Evolutionary conservation across 352 stramenopile genomes (phyloP), one percentile per base, ranked within the genome.

Genomic region (Phytophthora foliorum): DNA sequence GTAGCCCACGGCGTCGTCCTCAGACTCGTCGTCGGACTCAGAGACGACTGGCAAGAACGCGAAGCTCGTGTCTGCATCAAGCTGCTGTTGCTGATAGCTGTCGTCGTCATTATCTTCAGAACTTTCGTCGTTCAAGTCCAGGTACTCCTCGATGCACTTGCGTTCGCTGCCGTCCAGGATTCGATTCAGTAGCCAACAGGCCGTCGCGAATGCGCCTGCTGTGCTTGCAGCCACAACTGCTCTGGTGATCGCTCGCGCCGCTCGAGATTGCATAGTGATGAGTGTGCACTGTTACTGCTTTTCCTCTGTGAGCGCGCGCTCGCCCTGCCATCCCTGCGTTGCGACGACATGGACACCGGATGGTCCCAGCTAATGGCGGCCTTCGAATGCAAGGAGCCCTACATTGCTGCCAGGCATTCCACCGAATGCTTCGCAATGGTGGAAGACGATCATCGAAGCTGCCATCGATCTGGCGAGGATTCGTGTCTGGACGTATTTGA

Each of bases 181-280:
- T 39, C 60, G 70, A 54, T 72, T 59, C 14, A 78, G 38, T 36
- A 78, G 21, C 59, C 59, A 78, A 24, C 34, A 78, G 2, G 56
- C 42, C 24, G 60, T 57, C 16, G 57, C 60, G 11, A 78, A 65
- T 0, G 46, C 58, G 8, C 71, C 61, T 25, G 66, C 66, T 48
- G 71, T 75, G n/a, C 66, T 62, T 55, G 52, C 66, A 38, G 61
- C 57, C 21, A 75, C 52, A 29, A 63, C 46, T 36, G 53, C 57
- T 13, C 55, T 69, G 6, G 71, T 51, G 8, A 75, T 44, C 25
- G 53, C 38, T 57, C 66, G 56, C n/a, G 46, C 6, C 17, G 56
- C 56, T 65, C 66, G 71, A 49, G 52, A 65, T 59, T 75, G 52
- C 66, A 78, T 78, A 32, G 19, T 62, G 42, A 58, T 17, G 36